These are phyloP conservation scores for Plasmodium cynomolgi DNA, from an alignment of 169 alveolate species.

Conservation along the genomic window DNA sequence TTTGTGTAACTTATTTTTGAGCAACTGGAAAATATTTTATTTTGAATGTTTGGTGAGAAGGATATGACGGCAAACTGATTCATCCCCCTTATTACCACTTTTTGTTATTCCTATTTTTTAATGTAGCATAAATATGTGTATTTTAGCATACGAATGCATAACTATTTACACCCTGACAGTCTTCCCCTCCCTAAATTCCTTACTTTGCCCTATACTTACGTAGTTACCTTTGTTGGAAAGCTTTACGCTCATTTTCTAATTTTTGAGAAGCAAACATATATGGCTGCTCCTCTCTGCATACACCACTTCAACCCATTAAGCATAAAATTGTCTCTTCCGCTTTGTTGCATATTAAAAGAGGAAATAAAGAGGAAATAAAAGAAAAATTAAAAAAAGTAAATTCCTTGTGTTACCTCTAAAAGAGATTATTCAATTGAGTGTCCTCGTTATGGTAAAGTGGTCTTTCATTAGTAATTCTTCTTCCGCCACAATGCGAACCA, in stretches of 20 bases:
- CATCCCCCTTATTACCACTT: not conserved
- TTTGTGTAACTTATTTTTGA: not conserved
- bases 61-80: not conserved
- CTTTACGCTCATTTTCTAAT: not conserved
- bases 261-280: not conserved
- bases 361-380: not conserved
- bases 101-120: not conserved
- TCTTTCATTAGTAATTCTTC: too few relatives aligned
- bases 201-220: not conserved
- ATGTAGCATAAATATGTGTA: not conserved
- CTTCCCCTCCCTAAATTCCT: not conserved
- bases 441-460: too few relatives aligned
- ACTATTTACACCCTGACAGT: not conserved
- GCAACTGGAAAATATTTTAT: not conserved
- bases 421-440: too few relatives aligned
- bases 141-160: not conserved
- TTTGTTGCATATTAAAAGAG: not conserved
- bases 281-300: too few relatives aligned
- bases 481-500: not conserved
- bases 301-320: not conserved
- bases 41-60: not conserved
- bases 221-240: not conserved
- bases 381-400: not conserved
- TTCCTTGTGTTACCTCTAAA: not conserved
- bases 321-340: not conserved